Evolutionary conservation across 495 filamentous ascomycete species (phyloP).

Genomic region (Ascobolus immersus): DNA sequence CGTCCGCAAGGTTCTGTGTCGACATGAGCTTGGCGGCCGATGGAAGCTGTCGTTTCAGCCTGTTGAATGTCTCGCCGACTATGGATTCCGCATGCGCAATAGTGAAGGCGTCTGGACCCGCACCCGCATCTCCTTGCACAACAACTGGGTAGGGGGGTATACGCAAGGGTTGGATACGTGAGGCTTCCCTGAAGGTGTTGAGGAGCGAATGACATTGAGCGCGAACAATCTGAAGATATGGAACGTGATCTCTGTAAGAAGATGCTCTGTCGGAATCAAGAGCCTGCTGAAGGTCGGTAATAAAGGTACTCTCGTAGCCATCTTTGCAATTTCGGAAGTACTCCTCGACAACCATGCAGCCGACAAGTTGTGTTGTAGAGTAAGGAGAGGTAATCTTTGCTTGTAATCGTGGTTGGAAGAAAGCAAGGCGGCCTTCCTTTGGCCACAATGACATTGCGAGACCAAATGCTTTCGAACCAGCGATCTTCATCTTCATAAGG

Average conservation of each 20-base stretch:
- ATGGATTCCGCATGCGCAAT: conserved; percentile 67
- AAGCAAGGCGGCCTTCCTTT: conserved; percentile 18
- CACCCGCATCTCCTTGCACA: conserved; percentile 72
- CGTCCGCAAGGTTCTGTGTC: conserved; percentile 44
- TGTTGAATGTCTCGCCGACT: conserved; percentile 55
- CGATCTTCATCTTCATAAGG: conserved; percentile 67
- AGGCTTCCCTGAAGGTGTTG: conserved; percentile 68
- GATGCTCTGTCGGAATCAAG: conserved; percentile 56
- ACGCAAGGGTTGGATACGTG: conserved; percentile 43
- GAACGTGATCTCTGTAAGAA: conserved; percentile 68
- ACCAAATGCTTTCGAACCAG: conserved; percentile 61
- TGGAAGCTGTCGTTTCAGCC: conserved; percentile 57
- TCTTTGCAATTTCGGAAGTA: conserved; percentile 50
- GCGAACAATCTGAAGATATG: conserved; percentile 63
- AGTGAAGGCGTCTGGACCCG: conserved; percentile 76
- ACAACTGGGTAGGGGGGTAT: conserved; percentile 63
- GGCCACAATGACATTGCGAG: conserved; percentile 40
- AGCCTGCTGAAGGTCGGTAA: conserved; percentile 36
- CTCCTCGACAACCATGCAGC: conserved; percentile 69
- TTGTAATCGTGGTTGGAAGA: conserved; percentile 32
- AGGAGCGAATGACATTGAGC: conserved; percentile 74
- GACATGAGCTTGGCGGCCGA: conserved; percentile 64
- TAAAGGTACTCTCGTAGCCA: conserved; percentile 22
- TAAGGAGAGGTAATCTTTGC: conserved; percentile 40
- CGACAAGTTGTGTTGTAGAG: conserved; percentile 62